Percentiles rank a stretch among this genome's conserved stretches.
phyloP scores from a whole-genome alignment of 2,329 filamentous ascomycete species.

The Phaeophleospora eucalypticola region DNA sequence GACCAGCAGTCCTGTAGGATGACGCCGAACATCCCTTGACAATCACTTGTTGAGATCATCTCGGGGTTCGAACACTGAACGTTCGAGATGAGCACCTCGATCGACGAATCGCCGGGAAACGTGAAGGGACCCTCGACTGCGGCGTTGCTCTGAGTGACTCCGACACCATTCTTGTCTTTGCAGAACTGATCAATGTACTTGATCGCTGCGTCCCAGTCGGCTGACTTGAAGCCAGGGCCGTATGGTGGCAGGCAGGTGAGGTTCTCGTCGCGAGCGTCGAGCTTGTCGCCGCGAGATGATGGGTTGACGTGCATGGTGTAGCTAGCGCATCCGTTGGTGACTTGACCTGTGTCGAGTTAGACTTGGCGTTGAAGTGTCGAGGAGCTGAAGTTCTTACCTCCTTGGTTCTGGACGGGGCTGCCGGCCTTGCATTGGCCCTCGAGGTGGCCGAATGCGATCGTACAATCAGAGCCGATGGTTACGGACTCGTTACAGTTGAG shows the following conservation, averaged over 20 bases:
- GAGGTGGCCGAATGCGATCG: too few species aligned
- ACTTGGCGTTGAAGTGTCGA: too few species aligned
- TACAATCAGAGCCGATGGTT: too few species aligned
- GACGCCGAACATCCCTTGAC: background rate
- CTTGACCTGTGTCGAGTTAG: too few species aligned
- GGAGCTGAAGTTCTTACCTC: too few species aligned
- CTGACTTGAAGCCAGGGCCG: background rate
- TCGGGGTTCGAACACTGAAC: background rate
- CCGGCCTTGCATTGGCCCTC: too few species aligned
- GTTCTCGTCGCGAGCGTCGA: background rate
- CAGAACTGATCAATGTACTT: background rate
- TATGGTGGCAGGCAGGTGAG: background rate
- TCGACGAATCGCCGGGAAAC: background rate
- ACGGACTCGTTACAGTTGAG: too few species aligned
- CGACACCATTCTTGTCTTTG: background rate
- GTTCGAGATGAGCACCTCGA: background rate
- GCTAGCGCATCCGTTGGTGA: too few species aligned
- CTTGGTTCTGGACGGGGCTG: too few species aligned
- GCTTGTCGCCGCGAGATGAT: too few species aligned
- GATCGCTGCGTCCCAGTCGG: background rate
- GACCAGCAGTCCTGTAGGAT: background rate
- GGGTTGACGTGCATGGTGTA: background rate
- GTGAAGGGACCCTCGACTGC: background rate
- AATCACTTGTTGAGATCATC: background rate
- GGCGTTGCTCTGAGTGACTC: background rate